Base-by-base conservation (phyloP, 1,284 basidiomycete genomes). In the Tremellales sp. region DNA sequence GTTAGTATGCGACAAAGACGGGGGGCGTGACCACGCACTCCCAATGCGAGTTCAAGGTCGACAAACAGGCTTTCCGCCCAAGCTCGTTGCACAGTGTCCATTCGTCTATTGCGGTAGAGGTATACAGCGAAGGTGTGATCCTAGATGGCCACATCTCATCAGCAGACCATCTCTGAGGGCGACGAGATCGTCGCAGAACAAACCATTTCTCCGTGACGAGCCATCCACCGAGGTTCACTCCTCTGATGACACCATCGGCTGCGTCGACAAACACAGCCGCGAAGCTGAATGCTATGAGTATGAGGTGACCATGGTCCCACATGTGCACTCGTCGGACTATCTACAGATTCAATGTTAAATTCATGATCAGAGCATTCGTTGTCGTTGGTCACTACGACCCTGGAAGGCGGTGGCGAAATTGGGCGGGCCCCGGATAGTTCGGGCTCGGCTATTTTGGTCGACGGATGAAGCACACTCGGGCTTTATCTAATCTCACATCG, bases 121-220 rank as follows among this genome's bases (percentile, higher is more conserved):
- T 29, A 32, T 55, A 66, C 9, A 66, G 8, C 14, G 56, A 58
- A 0, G 64, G 64, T 5, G 64, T 63, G 51, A 66, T 66, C 64
- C 63, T 57, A 26, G 8, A 9, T 9, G 5, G 13, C 12, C 16
- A 48, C 25, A 48, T 45, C 37, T 25, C 36, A 14, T 36, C 9
- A 36, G 34, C 18, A 10, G 10, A 10, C 22, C 16, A 10, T 18
- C 16, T 21, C 37, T 25, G 14, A 39, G 27, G 12, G 6, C 9
- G 16, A 13, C 35, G 26, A 1, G n/a, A 7, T n/a, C n/a, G n/a
- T n/a, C n/a, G n/a, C n/a, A n/a, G 2, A 2, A 51, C 57, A 12
- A 33, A 60, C 60, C 60, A 63, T 46, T 47, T 25, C 34, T 63
- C 60, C 0, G 48, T 46, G 2, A 63, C 37, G 0, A 63, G 43